phyloP scores from a whole-genome alignment of 768 basidiomycete species.

The Lactarius vividus region DNA sequence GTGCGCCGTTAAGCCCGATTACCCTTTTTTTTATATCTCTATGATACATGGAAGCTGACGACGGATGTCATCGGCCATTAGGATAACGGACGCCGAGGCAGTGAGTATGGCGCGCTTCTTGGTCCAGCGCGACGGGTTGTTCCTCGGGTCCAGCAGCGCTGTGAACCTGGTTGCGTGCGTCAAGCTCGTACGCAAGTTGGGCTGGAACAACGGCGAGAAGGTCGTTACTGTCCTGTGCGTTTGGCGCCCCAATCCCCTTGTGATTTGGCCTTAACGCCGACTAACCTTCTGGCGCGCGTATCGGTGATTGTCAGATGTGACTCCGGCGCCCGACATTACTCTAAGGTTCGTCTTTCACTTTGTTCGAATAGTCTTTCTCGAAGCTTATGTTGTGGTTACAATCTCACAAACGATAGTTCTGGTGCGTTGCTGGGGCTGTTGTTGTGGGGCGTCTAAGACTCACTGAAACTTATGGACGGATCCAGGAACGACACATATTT shows the following conservation, averaged over 20 bases:
- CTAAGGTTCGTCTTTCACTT: slow-evolving; percentile 59
- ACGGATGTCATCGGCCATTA: slow-evolving; percentile 33
- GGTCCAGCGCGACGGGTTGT: slow-evolving; percentile 86
- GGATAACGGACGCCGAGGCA: slow-evolving; percentile 90
- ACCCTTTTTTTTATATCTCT: background rate
- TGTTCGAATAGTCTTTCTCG: background rate
- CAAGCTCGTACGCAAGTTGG: slow-evolving; percentile 67
- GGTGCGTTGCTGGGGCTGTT: slow-evolving; percentile 37
- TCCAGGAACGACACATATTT: slow-evolving; percentile 56
- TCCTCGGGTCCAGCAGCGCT: slow-evolving; percentile 93
- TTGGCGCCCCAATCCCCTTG: background rate
- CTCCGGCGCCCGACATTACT: slow-evolving; percentile 88
- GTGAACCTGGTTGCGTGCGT: slow-evolving; percentile 95
- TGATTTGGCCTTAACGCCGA: slow-evolving; percentile 31
- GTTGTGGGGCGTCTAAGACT: background rate
- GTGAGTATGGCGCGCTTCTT: slow-evolving; percentile 95
- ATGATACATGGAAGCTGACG: slow-evolving; percentile 16
- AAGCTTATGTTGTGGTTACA: slow-evolving; percentile 6
- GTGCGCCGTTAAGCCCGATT: slow-evolving; percentile 36
- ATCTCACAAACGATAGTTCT: slow-evolving; percentile 40
- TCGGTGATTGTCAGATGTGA: slow-evolving; percentile 54
- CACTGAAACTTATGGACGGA: slow-evolving; percentile 4
- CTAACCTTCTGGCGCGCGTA: background rate
- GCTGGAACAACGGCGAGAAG: slow-evolving; percentile 64
- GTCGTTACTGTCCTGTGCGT: slow-evolving; percentile 85